Percentiles rank a stretch among this genome's conserved stretches.
These are phyloP conservation scores for Dictyostelium purpureum DNA, from an alignment of 78 protist genomes.

Conservation along the genomic window DNA sequence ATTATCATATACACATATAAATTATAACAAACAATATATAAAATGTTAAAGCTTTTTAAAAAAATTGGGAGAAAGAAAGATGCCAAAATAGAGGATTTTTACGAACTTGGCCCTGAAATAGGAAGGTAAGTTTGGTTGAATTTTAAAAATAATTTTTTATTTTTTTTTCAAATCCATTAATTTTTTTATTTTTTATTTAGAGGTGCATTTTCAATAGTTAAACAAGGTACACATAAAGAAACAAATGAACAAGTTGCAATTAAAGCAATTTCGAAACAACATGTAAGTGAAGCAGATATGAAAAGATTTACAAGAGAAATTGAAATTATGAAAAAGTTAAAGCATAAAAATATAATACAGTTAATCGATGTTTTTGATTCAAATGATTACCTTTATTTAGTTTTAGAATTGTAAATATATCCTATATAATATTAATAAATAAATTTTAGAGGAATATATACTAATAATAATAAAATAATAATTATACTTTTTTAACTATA, in stretches of 20 bases:
- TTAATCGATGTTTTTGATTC: conserved; percentile 77
- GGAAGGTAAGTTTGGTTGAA: conserved; percentile 64
- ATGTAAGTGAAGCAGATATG: conserved; percentile 53
- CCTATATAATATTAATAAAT: neutral
- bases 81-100: conserved; percentile 58
- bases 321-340: conserved; percentile 81
- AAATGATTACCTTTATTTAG: conserved; percentile 54
- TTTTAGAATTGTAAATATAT: conserved; percentile 61
- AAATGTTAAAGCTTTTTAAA: conserved; percentile 30
- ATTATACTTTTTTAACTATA: neutral
- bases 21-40: neutral
- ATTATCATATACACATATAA: neutral
- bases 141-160: neutral
- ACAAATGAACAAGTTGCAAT: conserved; percentile 78
- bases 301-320: conserved; percentile 74
- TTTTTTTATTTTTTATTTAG: too few relatives aligned
- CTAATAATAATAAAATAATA: neutral
- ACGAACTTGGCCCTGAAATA: conserved; percentile 66
- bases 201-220: conserved; percentile 80
- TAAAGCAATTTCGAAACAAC: conserved; percentile 75
- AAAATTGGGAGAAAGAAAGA: conserved; percentile 56
- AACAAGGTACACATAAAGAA: conserved; percentile 72
- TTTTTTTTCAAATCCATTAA: neutral
- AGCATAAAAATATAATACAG: conserved; percentile 80
- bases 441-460: too few relatives aligned